Base-by-base conservation (phyloP, 345 rosid genomes). In the Citrus cavaleriei region DNA sequence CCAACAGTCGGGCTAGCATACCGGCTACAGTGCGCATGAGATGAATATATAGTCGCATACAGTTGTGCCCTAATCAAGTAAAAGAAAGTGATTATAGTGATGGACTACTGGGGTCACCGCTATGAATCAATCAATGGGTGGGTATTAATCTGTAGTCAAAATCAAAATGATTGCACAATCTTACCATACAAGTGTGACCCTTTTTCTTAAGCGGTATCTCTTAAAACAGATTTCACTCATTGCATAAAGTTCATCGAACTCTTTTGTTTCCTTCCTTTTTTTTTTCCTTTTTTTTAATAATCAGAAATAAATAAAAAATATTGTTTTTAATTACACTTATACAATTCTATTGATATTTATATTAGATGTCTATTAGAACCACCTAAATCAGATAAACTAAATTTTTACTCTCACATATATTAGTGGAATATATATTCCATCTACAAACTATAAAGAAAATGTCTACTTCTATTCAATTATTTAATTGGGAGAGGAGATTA, bases 151-250 rank as follows among this genome's bases (percentile, higher is more conserved):
- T 80, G 73, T 80, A 82, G 84, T 87, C 84, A 84, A 82, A 70
- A 79, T 78, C 81, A 64, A 75, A 37, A 81, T 85, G 81, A 83
- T 87, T 77, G 74, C 77, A 60, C 70, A 66, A 80, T 82, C 85
- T 82, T n/a, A 7, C 59, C 75, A 82, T 71, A 42, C 81, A 75
- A 54, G 68, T 37, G 12, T 75, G 84, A 60, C 78, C 72, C 83
- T 18, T 37, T 51, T 70, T 68, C 42, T 21, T 80, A 16, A 74
- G 79, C 83, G 78, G 19, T 28, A 74, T 77, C 86, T 81, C 65
- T 57, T 32, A 21, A 10, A 67, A 71, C 75, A 63, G 75, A 75
- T 80, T 51, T 21, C 62, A 10, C 40, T 34, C 25, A 8, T 63
- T 75, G 70, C 58, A 62, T 68, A 25, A 25, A 32, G 28, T 49